Evolutionary conservation across 1,284 basidiomycete genomes (phyloP).

Genomic region (Apiotrichum domesticum): DNA sequence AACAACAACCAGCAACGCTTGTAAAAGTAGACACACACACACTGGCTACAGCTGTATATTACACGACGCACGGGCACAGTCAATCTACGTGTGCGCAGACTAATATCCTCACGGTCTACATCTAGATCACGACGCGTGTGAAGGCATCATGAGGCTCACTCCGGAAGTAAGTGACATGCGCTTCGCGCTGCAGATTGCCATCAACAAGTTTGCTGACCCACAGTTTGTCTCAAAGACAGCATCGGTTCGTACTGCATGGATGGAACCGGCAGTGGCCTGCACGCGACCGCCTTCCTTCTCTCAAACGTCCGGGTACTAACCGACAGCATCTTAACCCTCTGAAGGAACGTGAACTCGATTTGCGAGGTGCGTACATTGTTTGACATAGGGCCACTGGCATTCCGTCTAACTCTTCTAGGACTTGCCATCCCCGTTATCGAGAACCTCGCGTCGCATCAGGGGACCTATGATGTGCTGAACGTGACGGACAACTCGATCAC

Average conservation of each 20-base stretch:
- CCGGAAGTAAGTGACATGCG: constrained; percentile 40
- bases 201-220: background rate
- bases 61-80: no score
- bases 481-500: constrained; percentile 94
- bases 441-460: constrained; percentile 93
- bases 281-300: background rate
- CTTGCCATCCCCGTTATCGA: constrained; percentile 98
- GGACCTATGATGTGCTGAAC: constrained; percentile 66
- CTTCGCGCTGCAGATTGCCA: background rate
- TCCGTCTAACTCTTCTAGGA: constrained; percentile 51
- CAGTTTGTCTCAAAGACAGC: constrained; percentile 44
- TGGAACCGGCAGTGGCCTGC: background rate
- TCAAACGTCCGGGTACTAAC: constrained; percentile 5
- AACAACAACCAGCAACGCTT: no score
- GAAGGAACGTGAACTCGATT: constrained; percentile 90
- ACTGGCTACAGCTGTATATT: no score
- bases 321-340: constrained; percentile 67
- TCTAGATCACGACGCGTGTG: no score
- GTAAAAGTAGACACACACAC: no score
- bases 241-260: constrained; percentile 32
- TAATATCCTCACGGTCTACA: no score
- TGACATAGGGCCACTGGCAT: background rate
- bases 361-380: constrained; percentile 62
- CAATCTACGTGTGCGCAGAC: no score
- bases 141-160: constrained; percentile 42